Percentiles rank a stretch among this genome's conserved stretches.
Evolutionary conservation across 1,284 basidiomycete species (phyloP).

Genomic region (Ceratobasidium sp.): DNA sequence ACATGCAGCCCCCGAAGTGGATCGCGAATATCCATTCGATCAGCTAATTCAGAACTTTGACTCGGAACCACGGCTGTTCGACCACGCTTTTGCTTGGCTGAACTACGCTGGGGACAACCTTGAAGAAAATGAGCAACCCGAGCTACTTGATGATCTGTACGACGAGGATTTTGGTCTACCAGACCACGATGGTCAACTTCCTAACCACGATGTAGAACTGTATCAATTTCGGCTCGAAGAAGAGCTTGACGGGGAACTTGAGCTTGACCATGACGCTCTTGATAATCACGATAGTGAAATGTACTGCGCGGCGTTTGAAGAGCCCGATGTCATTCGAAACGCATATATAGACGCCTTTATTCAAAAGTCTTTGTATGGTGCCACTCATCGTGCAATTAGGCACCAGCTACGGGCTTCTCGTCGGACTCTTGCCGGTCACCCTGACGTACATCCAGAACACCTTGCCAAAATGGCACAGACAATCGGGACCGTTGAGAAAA

Average conservation of each 20-base stretch:
- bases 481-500: neutral
- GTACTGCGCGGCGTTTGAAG: conserved; percentile 8
- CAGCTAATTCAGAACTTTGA: neutral
- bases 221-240: neutral
- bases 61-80: neutral
- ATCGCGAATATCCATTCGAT: conserved; percentile 8
- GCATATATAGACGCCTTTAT: too few relatives aligned
- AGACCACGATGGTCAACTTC: neutral
- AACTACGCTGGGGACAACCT: neutral
- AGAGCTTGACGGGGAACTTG: too few relatives aligned
- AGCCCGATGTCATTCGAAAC: conserved; percentile 8
- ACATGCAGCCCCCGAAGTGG: neutral
- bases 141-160: too few relatives aligned
- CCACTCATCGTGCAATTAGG: conserved; percentile 6
- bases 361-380: conserved; percentile 11
- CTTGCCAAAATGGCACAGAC: conserved; percentile 21
- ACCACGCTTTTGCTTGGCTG: neutral
- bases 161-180: conserved; percentile 15
- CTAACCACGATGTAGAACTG: neutral
- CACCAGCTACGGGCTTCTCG: conserved; percentile 18
- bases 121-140: neutral
- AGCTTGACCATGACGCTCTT: neutral
- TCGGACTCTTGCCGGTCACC: neutral
- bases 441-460: neutral
- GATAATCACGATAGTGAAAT: neutral